Conservation (phyloP, 331 rosid species). For the Spiraea crenata region DNA sequence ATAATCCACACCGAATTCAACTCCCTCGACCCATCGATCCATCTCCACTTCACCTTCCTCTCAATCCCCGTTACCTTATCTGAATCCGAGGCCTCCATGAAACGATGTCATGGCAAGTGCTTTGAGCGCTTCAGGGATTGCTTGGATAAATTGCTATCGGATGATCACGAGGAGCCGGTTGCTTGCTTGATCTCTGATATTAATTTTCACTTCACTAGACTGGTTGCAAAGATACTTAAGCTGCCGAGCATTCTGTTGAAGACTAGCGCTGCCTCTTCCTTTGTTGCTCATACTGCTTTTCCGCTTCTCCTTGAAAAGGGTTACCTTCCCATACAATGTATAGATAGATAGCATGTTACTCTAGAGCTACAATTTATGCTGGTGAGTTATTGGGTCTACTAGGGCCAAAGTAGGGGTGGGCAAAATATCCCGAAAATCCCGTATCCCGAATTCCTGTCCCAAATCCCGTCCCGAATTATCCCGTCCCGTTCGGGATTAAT, state of each 20-base stretch:
- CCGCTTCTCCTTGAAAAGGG: slow-evolving; percentile 32
- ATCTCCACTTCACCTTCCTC: slow-evolving; percentile 35
- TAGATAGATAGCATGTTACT: too few relatives aligned
- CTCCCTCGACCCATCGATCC: slow-evolving; percentile 25
- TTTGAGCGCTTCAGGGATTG: slow-evolving; percentile 31
- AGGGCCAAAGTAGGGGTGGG: too few relatives aligned
- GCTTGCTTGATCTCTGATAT: slow-evolving; percentile 54
- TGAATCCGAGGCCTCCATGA: slow-evolving; percentile 12
- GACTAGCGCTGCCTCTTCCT: slow-evolving; percentile 33
- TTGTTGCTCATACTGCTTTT: slow-evolving; percentile 30
- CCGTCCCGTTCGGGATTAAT: too few relatives aligned
- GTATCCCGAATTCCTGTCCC: too few relatives aligned
- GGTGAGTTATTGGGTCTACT: too few relatives aligned
- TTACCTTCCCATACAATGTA: slow-evolving; percentile 46
- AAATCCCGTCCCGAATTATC: too few relatives aligned
- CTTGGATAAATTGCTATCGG: slow-evolving; percentile 25
- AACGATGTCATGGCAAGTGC: slow-evolving; percentile 23
- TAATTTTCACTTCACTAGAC: slow-evolving; percentile 38
- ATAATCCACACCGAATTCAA: slow-evolving; percentile 30
- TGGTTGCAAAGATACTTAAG: slow-evolving; percentile 30
- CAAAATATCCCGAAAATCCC: too few relatives aligned
- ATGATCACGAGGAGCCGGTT: slow-evolving; percentile 29
- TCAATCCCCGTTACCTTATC: slow-evolving; percentile 11
- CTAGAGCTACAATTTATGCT: too few relatives aligned
- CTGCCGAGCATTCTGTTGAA: slow-evolving; percentile 47